phyloP scores from a whole-genome alignment of 306 rosid species.

The Medicago ruthenica region DNA sequence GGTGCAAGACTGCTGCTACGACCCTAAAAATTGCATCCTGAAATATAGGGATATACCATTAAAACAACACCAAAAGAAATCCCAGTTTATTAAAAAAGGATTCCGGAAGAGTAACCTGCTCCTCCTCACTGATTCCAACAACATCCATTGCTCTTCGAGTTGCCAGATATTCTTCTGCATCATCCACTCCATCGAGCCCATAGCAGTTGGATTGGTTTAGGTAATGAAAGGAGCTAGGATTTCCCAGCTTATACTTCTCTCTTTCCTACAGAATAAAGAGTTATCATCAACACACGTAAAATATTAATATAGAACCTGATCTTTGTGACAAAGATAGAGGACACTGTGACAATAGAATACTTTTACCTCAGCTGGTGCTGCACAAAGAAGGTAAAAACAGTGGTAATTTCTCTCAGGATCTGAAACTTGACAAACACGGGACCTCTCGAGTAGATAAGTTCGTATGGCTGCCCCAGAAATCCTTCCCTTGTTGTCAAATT shows the following conservation, averaged over 20 bases:
- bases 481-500: conserved; percentile 98
- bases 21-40: conserved; percentile 98
- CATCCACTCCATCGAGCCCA: conserved; percentile 91
- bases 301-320: conserved; percentile 19
- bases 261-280: conserved; percentile 60
- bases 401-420: conserved; percentile 99
- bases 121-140: conserved; percentile 97
- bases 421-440: conserved; percentile 98
- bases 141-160: conserved; percentile 99
- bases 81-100: conserved; percentile 30
- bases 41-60: conserved; percentile 44
- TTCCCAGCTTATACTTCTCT: conserved; percentile 83
- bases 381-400: conserved; percentile 98
- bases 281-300: conserved; percentile 17
- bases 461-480: conserved; percentile 98
- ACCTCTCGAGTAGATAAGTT: conserved; percentile 96
- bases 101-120: conserved; percentile 68
- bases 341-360: conserved; percentile 39
- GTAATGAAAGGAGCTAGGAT: conserved; percentile 91
- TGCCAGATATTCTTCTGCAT: conserved; percentile 87
- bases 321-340: conserved; percentile 30
- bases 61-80: conserved; percentile 27
- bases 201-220: conserved; percentile 88
- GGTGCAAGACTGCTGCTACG: conserved; percentile 95
- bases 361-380: conserved; percentile 92